Base-by-base conservation (phyloP, 768 basidiomycete genomes). In the Mycena olivaceomarginata region DNA sequence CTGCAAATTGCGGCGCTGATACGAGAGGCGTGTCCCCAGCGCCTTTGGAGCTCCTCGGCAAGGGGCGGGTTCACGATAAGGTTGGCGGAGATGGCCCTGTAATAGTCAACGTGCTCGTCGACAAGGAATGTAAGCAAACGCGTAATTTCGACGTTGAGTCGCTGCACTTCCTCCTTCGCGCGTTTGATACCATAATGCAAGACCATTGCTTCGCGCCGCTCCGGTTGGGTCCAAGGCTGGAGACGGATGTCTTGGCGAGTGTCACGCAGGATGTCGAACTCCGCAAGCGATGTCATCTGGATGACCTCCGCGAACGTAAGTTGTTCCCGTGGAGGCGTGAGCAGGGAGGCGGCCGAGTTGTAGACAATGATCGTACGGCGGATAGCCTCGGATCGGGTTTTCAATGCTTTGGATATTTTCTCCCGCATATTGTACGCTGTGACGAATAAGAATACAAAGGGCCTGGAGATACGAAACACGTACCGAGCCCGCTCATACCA, bases 401-500 rank as follows among this genome's bases (percentile, higher is more conserved):
- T 46, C 4, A 69, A n/a, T 4, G 67, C 67, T 40, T 69, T 69
- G 9, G 18, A 7, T 12, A 69, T 56, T n/a, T 69, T 69, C 6
- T 70, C 69, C 56, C 69, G 69, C 3, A 70, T 6, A 9, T 70
- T 70, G 56, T 70, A 70, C 6, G 56, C 69, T 70, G 43, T 10
- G 43, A 10, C 4, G 13, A 45, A 10, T 25, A 3, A 59, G 59
- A 46, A 37, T 39, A 41, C 43, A 59, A 15, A 10, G 25, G 31
- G 57, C 15, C 22, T 4, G 43, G 13, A 45, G 43, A 10, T 45
- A 31, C 31, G 31, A 31, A 31, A 31, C 31, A 31, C 69, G 41
- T 41, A 70, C 69, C 69, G 16, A 70, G n/a, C 13, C 69, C 69
- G 31, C 69, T 70, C 69, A 70, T 70, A 2, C 69, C 69, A n/a